phyloP scores from a whole-genome alignment of 2,329 filamentous ascomycete species.

The Alternaria arborescens region DNA sequence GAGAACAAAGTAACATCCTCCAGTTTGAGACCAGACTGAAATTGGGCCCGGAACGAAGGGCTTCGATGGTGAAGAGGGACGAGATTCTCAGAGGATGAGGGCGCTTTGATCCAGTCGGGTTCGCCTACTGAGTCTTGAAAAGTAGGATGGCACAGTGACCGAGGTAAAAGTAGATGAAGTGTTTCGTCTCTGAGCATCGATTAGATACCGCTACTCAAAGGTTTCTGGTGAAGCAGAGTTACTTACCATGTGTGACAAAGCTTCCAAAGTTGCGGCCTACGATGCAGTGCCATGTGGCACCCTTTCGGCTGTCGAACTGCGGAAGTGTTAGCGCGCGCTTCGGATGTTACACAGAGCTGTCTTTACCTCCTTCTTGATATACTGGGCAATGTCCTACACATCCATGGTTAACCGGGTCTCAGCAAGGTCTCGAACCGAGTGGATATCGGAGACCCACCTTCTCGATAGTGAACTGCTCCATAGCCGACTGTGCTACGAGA shows the following conservation, averaged over 20 bases:
- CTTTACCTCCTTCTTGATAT: conserved; percentile 88
- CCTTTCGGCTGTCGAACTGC: conserved; percentile 96
- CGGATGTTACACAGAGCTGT: neutral
- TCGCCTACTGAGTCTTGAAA: conserved; percentile 90
- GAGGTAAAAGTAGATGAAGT: conserved; percentile 99
- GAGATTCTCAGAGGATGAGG: conserved; percentile 9
- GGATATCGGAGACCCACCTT: conserved; percentile 61
- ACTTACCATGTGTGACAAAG: conserved; percentile 94
- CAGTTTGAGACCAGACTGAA: conserved; percentile 10
- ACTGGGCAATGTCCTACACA: conserved; percentile 88
- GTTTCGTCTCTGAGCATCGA: conserved; percentile 81
- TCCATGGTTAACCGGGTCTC: conserved; percentile 12
- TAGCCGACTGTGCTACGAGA: conserved; percentile 70
- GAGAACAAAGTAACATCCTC: neutral
- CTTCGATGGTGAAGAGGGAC: conserved; percentile 5
- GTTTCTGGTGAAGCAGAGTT: neutral
- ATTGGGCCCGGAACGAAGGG: conserved; percentile 4
- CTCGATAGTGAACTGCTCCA: conserved; percentile 75
- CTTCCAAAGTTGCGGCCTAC: conserved; percentile 98
- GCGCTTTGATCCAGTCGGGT: conserved; percentile 12
- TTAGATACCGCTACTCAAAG: conserved; percentile 20
- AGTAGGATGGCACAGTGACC: conserved; percentile 97
- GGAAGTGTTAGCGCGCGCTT: conserved; percentile 25
- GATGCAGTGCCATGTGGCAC: conserved; percentile 99
- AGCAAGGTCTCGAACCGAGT: neutral